Conservation (phyloP, 768 basidiomycete genomes). For the Rhizopogon vinicolor region DNA sequence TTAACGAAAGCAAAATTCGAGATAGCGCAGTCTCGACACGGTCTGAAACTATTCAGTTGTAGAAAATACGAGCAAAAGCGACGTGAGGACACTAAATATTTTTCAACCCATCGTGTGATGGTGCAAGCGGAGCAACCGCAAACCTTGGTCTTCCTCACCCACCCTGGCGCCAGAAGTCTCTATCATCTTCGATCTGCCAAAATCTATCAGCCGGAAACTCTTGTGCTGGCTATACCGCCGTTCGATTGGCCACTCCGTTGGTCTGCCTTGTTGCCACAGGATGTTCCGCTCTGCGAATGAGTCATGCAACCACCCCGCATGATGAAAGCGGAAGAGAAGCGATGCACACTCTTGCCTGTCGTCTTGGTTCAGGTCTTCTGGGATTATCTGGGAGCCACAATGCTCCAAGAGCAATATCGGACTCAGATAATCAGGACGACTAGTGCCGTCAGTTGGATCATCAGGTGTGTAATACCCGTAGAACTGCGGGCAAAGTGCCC, state of each 20-base stretch:
- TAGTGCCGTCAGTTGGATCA: conserved; percentile 9
- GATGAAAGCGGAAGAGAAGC: conserved; percentile 37
- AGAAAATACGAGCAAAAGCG: no score
- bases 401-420: conserved; percentile 46
- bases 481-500: conserved; percentile 56
- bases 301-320: conserved; percentile 33
- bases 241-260: conserved; percentile 20
- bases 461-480: conserved; percentile 53
- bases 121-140: not conserved
- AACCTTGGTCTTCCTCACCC: not conserved
- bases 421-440: conserved; percentile 21
- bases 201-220: conserved; percentile 49
- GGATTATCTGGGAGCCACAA: conserved; percentile 35
- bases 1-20: no score
- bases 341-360: conserved; percentile 36
- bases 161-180: not conserved
- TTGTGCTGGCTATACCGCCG: conserved; percentile 1
- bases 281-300: conserved; percentile 41
- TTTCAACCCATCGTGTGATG: not conserved
- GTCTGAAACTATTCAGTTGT: no score
- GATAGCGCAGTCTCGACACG: no score
- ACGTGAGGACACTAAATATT: not conserved
- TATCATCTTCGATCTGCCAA: conserved; percentile 32
- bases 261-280: conserved; percentile 38
- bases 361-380: conserved; percentile 27